Conservation (phyloP, 306 rosid genomes). For the Acacia acuminata region DNA sequence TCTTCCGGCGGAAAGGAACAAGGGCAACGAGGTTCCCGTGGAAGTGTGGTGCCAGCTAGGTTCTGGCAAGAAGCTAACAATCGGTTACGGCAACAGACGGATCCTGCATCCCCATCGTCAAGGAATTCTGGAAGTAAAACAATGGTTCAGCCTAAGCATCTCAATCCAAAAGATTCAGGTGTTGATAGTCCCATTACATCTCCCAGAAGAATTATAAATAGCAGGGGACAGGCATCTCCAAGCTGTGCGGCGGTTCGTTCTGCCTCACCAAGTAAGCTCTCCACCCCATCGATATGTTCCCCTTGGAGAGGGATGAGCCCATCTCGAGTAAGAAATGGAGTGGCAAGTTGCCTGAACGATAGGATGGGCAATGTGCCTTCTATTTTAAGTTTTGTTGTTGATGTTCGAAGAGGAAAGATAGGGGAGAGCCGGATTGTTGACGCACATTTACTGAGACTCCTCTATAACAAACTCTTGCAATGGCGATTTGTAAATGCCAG, state of each 20-base stretch:
- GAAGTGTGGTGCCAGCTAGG: slow-evolving; percentile 65
- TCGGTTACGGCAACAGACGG: slow-evolving; percentile 51
- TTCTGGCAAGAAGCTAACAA: slow-evolving; percentile 70
- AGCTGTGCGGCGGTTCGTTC: slow-evolving; percentile 57
- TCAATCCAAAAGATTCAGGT: slow-evolving; percentile 41
- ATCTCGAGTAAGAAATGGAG: slow-evolving; percentile 56
- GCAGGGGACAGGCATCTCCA: slow-evolving; percentile 65
- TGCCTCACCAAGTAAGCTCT: slow-evolving; percentile 68
- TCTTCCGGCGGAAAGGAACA: slow-evolving; percentile 41
- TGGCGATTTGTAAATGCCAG: slow-evolving; percentile 89
- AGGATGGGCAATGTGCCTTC: slow-evolving; percentile 60
- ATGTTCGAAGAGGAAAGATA: slow-evolving; percentile 63
- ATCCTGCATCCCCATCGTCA: slow-evolving; percentile 45
- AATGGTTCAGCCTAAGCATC: slow-evolving; percentile 45
- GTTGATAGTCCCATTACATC: slow-evolving; percentile 61
- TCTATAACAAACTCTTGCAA: slow-evolving; percentile 79
- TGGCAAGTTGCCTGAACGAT: slow-evolving; percentile 36
- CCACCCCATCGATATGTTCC: slow-evolving; percentile 43
- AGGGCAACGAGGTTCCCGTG: slow-evolving; percentile 49
- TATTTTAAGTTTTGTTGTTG: slow-evolving; percentile 66
- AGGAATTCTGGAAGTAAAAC: slow-evolving; percentile 46
- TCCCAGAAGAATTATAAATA: slow-evolving; percentile 58
- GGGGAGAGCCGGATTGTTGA: slow-evolving; percentile 66
- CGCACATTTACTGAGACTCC: slow-evolving; percentile 74
- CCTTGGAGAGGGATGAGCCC: slow-evolving; percentile 80